Conservation (phyloP, 2,329 filamentous ascomycete species). For the Fusarium algeriense region DNA sequence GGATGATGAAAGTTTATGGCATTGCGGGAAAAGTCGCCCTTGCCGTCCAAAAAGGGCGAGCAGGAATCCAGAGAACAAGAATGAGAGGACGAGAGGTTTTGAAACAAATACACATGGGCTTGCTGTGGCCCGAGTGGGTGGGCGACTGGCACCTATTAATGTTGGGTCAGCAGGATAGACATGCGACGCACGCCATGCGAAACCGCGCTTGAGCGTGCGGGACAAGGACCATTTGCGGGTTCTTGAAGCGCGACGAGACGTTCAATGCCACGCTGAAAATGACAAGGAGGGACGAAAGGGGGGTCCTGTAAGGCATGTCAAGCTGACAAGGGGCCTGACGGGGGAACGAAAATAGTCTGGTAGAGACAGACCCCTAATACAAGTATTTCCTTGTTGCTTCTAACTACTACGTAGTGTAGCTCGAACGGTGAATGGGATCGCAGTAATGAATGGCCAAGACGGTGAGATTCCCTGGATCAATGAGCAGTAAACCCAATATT, state of each 20-base stretch:
- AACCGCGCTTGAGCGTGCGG: conserved; percentile 43
- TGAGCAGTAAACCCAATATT: conserved; percentile 2
- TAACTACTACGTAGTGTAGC: conserved; percentile 4
- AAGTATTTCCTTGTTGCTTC: conserved; percentile 33
- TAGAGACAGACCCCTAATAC: conserved; percentile 29
- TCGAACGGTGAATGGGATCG: conserved; percentile 39
- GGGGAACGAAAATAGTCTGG: conserved; percentile 36
- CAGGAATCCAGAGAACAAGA: conserved; percentile 31
- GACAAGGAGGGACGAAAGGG: conserved; percentile 45
- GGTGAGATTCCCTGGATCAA: not conserved
- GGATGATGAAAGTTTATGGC: conserved; percentile 42
- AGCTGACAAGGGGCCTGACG: conserved; percentile 38
- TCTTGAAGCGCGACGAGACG: conserved; percentile 42
- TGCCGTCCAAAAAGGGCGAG: conserved; percentile 41
- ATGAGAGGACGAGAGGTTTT: conserved; percentile 41
- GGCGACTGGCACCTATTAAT: conserved; percentile 48
- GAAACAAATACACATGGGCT: conserved; percentile 45
- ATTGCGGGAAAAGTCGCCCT: conserved; percentile 45
- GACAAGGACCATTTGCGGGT: conserved; percentile 38
- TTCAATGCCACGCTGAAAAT: conserved; percentile 46
- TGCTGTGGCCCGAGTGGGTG: conserved; percentile 40
- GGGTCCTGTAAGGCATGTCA: conserved; percentile 37
- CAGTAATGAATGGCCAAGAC: conserved; percentile 14
- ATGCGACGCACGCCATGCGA: conserved; percentile 43
- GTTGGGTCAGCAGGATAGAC: conserved; percentile 44